These are phyloP conservation scores for Polychaeton citri DNA, from an alignment of 2,329 filamentous ascomycete species.

Conservation along the genomic window DNA sequence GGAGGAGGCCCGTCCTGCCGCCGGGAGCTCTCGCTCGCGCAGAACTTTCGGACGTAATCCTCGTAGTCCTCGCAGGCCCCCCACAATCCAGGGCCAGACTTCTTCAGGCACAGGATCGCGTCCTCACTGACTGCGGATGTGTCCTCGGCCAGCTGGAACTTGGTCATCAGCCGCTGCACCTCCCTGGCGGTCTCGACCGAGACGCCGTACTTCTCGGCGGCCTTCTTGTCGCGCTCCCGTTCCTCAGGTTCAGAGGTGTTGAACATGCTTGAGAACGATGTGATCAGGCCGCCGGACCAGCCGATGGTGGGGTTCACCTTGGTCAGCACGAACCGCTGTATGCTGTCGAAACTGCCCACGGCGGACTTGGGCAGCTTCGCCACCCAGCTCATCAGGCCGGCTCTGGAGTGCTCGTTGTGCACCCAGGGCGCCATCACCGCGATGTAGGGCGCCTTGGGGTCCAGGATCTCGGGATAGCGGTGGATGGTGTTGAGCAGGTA, in stretches of 20 bases:
- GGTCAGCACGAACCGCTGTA: slow-evolving; percentile 21
- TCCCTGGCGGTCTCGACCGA: slow-evolving; percentile 11
- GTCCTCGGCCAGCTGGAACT: slow-evolving; percentile 18
- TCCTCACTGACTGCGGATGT: slow-evolving; percentile 26
- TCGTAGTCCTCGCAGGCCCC: slow-evolving; percentile 24
- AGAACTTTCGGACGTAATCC: slow-evolving; percentile 10
- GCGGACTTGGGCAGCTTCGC: slow-evolving; percentile 14
- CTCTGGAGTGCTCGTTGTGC: background rate
- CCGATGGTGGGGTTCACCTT: slow-evolving; percentile 16
- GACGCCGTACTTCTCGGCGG: slow-evolving; percentile 13
- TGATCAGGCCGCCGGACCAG: slow-evolving; percentile 18
- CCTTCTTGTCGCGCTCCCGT: slow-evolving; percentile 5
- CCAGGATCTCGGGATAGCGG: slow-evolving; percentile 21
- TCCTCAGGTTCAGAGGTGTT: slow-evolving; percentile 1
- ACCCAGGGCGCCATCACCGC: slow-evolving; percentile 13
- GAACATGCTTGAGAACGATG: slow-evolving; percentile 10
- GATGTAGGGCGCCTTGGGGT: slow-evolving; percentile 16
- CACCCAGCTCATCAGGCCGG: slow-evolving; percentile 11
- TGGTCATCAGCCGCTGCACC: slow-evolving; percentile 10
- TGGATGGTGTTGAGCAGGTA: slow-evolving; percentile 31
- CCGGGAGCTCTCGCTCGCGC: slow-evolving; percentile 7
- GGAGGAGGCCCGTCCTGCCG: background rate
- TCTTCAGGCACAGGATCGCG: slow-evolving; percentile 24
- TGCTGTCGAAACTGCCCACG: slow-evolving; percentile 14
- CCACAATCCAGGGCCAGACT: slow-evolving; percentile 19